phyloP scores from a whole-genome alignment of 495 filamentous ascomycete species.

The Cryomyces antarcticus region DNA sequence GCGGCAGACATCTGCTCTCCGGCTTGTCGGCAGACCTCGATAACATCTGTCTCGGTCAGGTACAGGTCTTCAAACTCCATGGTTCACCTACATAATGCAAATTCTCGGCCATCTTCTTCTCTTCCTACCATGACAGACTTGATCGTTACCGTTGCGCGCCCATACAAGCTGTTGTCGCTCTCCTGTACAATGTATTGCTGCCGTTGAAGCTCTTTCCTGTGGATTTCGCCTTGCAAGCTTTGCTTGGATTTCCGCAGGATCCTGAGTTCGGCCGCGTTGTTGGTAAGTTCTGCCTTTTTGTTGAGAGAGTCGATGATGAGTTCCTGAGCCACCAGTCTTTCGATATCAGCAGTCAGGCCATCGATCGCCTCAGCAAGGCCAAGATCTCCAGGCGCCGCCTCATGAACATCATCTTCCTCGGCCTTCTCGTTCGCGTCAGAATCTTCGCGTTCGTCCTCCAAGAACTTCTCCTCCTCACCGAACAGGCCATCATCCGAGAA shows the following conservation, averaged over 20 bases:
- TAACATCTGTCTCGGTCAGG: conserved; percentile 33
- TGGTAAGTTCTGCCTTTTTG: conserved; percentile 87
- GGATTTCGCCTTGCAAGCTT: conserved; percentile 77
- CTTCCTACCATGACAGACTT: conserved; percentile 79
- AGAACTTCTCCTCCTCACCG: conserved; percentile 68
- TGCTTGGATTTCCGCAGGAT: conserved; percentile 88
- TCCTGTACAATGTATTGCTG: conserved; percentile 97
- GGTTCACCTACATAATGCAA: conserved; percentile 48
- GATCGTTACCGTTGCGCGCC: conserved; percentile 72
- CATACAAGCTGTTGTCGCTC: conserved; percentile 92
- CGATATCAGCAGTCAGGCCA: conserved; percentile 66
- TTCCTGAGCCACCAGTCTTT: conserved; percentile 72
- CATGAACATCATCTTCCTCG: conserved; percentile 67
- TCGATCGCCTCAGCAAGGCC: conserved; percentile 85
- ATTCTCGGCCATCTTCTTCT: conserved; percentile 85
- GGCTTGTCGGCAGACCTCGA: conserved; percentile 76
- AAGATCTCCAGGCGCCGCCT: conserved; percentile 88
- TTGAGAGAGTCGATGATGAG: conserved; percentile 79
- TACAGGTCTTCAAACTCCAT: background rate
- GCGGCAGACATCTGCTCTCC: conserved; percentile 37
- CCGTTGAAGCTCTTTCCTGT: conserved; percentile 83
- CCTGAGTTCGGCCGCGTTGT: conserved; percentile 80
- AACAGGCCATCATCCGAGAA: conserved; percentile 89
- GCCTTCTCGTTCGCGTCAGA: conserved; percentile 25
- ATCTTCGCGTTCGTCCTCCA: conserved; percentile 71